Conservation (phyloP, 2,329 filamentous ascomycete genomes). For the Fusarium sp. region DNA sequence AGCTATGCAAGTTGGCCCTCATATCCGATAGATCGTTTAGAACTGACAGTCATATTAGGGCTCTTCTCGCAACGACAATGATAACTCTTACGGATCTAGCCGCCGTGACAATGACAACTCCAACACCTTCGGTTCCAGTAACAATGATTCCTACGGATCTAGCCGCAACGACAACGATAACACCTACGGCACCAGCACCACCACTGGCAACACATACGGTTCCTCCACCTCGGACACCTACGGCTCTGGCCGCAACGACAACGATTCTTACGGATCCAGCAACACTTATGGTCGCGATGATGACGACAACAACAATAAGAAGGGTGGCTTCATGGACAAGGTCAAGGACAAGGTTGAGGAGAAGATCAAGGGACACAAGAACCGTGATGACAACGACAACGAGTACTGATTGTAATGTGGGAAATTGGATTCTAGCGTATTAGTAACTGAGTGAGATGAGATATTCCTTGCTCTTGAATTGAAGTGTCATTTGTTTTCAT, state of each 20-base stretch:
- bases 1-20: conserved; percentile 6
- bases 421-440: conserved; percentile 16
- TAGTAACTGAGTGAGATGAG: conserved; percentile 9
- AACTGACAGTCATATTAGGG: conserved; percentile 4
- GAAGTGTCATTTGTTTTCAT: conserved; percentile 2
- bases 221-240: conserved; percentile 3
- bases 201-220: conserved; percentile 12
- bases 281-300: conserved; percentile 1
- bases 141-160: conserved; percentile 15
- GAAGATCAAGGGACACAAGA: conserved; percentile 59
- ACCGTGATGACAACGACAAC: conserved; percentile 37
- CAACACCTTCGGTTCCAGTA: conserved; percentile 4
- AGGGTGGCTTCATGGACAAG: conserved; percentile 66
- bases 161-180: neutral
- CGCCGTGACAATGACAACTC: conserved; percentile 15
- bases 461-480: conserved; percentile 20
- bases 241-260: neutral
- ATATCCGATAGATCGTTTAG: neutral
- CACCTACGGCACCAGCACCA: neutral
- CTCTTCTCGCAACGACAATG: conserved; percentile 26
- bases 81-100: conserved; percentile 20
- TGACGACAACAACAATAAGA: conserved; percentile 37
- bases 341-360: conserved; percentile 69
- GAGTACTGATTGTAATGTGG: conserved; percentile 38
- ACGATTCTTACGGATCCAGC: conserved; percentile 23